Evolutionary conservation across 1,284 basidiomycete genomes (phyloP).

Genomic region (Mycena sp.): DNA sequence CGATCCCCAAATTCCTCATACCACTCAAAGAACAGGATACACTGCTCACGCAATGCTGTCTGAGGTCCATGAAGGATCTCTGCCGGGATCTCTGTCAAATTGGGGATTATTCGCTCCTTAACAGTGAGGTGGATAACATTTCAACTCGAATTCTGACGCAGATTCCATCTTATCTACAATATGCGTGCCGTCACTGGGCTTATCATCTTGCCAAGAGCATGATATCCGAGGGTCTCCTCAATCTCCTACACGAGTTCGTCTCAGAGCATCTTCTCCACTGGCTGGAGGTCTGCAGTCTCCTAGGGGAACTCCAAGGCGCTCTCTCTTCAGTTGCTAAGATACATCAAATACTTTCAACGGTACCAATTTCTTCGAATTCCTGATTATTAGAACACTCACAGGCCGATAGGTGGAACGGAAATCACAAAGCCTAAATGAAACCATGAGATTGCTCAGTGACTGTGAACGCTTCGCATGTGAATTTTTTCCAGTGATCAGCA

Average conservation of each 20-base stretch:
- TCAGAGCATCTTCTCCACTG: constrained; percentile 6
- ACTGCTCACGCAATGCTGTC: constrained; percentile 19
- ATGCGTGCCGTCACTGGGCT: constrained; percentile 1
- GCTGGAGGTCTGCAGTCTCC: constrained; percentile 10
- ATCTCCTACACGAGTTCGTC: background rate
- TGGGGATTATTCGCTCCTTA: constrained; percentile 8
- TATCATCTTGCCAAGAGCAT: background rate
- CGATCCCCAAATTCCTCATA: constrained; percentile 18
- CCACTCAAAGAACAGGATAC: constrained; percentile 17
- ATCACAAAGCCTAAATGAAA: too few species aligned
- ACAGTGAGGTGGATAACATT: too few species aligned
- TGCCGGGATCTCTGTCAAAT: constrained; percentile 27
- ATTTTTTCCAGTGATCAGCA: background rate
- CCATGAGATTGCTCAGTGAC: too few species aligned
- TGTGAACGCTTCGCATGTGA: background rate
- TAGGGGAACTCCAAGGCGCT: constrained; percentile 14
- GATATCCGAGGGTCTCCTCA: background rate
- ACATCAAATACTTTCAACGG: background rate
- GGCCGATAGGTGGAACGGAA: too few species aligned
- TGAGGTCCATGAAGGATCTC: constrained; percentile 18
- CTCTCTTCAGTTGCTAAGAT: constrained; percentile 3
- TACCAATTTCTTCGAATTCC: too few species aligned
- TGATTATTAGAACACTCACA: too few species aligned
- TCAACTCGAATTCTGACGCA: constrained; percentile 9
- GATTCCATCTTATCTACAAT: background rate